Percentiles rank a stretch among this genome's conserved stretches.
Conservation (phyloP, 2,329 filamentous ascomycete species). For the Graphilbum sp. region DNA sequence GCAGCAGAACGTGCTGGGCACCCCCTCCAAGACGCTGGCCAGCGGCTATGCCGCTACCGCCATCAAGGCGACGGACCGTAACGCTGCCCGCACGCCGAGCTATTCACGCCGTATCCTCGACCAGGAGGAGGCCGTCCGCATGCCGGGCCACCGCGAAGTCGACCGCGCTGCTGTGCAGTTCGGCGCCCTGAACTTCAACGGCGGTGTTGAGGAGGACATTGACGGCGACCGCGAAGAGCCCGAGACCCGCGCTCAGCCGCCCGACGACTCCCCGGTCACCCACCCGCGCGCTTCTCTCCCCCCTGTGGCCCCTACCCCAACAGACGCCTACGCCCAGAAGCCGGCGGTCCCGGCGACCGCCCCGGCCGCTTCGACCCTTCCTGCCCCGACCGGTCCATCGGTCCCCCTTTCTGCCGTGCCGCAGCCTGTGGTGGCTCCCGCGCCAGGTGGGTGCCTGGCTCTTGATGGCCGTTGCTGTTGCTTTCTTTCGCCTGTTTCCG, state of each 20-base stretch:
- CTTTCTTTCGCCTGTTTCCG: slow-evolving; percentile 14
- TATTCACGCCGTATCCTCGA: slow-evolving; percentile 79
- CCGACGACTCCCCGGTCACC: slow-evolving; percentile 77
- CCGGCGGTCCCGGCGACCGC: slow-evolving; percentile 19
- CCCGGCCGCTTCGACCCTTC: background rate
- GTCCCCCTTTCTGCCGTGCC: background rate
- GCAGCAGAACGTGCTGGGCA: background rate
- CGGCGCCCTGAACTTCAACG: slow-evolving; percentile 80
- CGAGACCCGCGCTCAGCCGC: slow-evolving; percentile 84
- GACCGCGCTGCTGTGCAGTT: slow-evolving; percentile 91
- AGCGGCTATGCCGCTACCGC: slow-evolving; percentile 70
- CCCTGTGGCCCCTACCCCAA: slow-evolving; percentile 42
- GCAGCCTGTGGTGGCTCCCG: background rate
- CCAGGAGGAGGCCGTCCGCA: slow-evolving; percentile 93
- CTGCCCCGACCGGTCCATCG: slow-evolving; percentile 2
- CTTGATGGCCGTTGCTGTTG: slow-evolving; percentile 7
- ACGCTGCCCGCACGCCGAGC: slow-evolving; percentile 53
- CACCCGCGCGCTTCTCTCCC: slow-evolving; percentile 77
- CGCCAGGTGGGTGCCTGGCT: too few relatives aligned
- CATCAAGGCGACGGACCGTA: slow-evolving; percentile 55
- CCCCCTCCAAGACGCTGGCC: slow-evolving; percentile 35
- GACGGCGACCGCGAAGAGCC: slow-evolving; percentile 91
- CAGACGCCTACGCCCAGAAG: slow-evolving; percentile 30
- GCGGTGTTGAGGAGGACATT: slow-evolving; percentile 68
- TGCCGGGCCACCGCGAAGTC: slow-evolving; percentile 92